Evolutionary conservation across 306 rosid species (phyloP).

Genomic region (Ziziphus jujuba): DNA sequence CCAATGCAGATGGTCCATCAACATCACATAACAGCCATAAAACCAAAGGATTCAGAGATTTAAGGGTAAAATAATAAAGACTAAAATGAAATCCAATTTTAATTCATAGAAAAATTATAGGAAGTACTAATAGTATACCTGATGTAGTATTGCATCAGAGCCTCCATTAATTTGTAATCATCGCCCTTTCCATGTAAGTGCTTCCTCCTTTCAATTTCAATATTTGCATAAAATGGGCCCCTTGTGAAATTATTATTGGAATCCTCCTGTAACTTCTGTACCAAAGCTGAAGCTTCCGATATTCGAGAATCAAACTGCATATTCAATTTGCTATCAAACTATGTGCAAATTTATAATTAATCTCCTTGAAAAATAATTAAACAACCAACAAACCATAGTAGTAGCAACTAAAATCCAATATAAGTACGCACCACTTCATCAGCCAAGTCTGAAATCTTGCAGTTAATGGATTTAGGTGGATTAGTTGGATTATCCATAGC

Average conservation of each 20-base stretch:
- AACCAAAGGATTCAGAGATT: not conserved
- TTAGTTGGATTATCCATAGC: constrained; percentile 54
- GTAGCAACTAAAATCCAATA: constrained; percentile 8
- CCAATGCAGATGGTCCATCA: constrained; percentile 6
- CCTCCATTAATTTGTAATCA: constrained; percentile 58
- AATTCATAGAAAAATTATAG: not conserved
- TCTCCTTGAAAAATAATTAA: constrained; percentile 15
- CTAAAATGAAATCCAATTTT: not conserved
- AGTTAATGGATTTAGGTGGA: constrained; percentile 50
- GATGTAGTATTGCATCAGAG: constrained; percentile 58
- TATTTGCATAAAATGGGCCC: constrained; percentile 76
- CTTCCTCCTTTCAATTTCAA: constrained; percentile 89
- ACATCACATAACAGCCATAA: not conserved
- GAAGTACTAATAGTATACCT: constrained; percentile 45
- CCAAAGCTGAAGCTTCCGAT: constrained; percentile 63
- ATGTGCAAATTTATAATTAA: constrained; percentile 9
- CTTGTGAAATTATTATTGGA: constrained; percentile 45
- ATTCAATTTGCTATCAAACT: constrained; percentile 29
- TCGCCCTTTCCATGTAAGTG: constrained; percentile 64
- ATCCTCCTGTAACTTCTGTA: constrained; percentile 62
- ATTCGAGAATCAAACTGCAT: constrained; percentile 87
- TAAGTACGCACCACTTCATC: constrained; percentile 66
- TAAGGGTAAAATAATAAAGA: not conserved
- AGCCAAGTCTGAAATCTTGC: constrained; percentile 69
- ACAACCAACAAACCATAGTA: constrained; percentile 11